phyloP scores from a whole-genome alignment of 2,329 filamentous ascomycete genomes.

The Cadophora luteo-olivacea region DNA sequence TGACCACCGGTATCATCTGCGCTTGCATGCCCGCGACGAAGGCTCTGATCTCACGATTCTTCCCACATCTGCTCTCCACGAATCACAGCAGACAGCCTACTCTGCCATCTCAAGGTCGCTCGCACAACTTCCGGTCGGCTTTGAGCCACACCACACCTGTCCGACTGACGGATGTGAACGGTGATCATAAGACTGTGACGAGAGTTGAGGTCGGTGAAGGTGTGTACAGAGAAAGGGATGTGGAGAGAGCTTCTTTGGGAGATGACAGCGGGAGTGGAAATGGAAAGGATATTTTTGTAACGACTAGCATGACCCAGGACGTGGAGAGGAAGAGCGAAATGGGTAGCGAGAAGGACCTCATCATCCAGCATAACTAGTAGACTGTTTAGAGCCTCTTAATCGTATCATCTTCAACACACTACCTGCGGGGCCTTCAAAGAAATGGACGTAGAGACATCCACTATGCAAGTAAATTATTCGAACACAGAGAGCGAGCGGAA shows the following conservation, averaged over 20 bases:
- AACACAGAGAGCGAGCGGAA: background rate
- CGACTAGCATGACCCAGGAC: slow-evolving; percentile 26
- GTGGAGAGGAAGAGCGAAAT: slow-evolving; percentile 25
- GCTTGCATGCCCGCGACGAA: slow-evolving; percentile 70
- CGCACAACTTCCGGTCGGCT: slow-evolving; percentile 9
- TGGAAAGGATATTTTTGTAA: slow-evolving; percentile 22
- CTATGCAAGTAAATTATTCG: background rate
- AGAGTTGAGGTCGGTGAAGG: slow-evolving; percentile 12
- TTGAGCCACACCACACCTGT: background rate
- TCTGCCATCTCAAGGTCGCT: background rate
- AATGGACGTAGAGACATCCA: background rate
- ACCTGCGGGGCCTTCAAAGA: background rate
- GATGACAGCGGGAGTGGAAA: background rate
- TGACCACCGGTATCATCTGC: slow-evolving; percentile 48
- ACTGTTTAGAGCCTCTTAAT: background rate
- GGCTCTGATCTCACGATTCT: slow-evolving; percentile 52
- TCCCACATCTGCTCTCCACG: slow-evolving; percentile 27
- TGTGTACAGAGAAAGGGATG: background rate
- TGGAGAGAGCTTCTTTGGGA: background rate
- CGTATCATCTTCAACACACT: background rate
- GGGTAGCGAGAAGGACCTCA: slow-evolving; percentile 27
- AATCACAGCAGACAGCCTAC: slow-evolving; percentile 8
- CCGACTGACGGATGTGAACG: background rate
- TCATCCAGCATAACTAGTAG: slow-evolving; percentile 21
- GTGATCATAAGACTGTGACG: slow-evolving; percentile 15